Base-by-base conservation (phyloP, 2,329 filamentous ascomycete genomes). In the Verticillium alfalfae region DNA sequence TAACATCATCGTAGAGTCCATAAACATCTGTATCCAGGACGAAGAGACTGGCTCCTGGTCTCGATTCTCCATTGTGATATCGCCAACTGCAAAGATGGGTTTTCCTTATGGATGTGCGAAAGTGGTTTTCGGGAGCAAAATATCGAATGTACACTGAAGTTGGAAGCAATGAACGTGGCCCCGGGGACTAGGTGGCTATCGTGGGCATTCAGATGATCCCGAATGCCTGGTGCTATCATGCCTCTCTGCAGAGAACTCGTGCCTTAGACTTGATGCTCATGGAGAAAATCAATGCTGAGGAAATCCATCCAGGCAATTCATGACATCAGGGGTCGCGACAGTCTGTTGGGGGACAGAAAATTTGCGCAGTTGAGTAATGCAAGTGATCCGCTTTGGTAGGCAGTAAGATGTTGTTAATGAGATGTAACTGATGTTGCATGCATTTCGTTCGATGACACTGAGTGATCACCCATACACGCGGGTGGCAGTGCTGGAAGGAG, bases 21-120 rank as follows among this genome's bases (percentile, higher is more conserved):
- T 57, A 13, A 65, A 26, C 34, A 55, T 49, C 61, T 41, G 56
- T 55, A 60, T 70, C 70, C 45, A 52, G 18, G 45, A 52, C 8
- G 45, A 52, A 2, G 45, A 18, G 12, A n/a, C 22, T 5, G 18
- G 60, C 45, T 69, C 64, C 26, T 66, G 62, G 12, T 61, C 49
- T n/a, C 65, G 60, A 34, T 69, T 66, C 39, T 68, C 61, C 72
- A 76, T 73, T 22, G 26, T 18, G 18, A 52, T 2, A 9, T 10
- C 6, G n/a, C 16, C 18, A 45, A 16, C 45, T 31, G 26, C 26
- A 31, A 31, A 31, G 26, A 31, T 31, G 26, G 26, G 26, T 4
- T 31, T 31, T 31, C 26, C 26, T 31, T 31, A 31, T 4, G 6
- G 18, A 52, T 22, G 45, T 13, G n/a, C n/a, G 8, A 26, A 52